Base-by-base conservation (phyloP, 1,139 yeast genomes). In the Zygosaccharomyces sapae region DNA sequence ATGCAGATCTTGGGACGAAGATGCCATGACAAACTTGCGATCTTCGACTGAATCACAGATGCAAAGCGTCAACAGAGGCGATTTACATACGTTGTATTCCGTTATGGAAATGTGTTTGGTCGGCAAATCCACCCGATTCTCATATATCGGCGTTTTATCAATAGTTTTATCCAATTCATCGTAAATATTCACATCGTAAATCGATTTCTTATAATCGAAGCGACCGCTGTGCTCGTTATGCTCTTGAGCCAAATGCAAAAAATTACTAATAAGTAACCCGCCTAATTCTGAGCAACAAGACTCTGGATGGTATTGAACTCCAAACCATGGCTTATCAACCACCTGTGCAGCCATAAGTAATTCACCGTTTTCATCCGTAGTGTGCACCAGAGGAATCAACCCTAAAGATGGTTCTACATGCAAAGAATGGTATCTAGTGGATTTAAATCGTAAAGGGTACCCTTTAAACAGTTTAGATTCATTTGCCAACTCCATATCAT, bases 291-390 rank as follows among this genome's bases (percentile, higher is more conserved):
- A 89, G 59, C 96, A 88, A 36, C 92, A 79, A 0, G 97, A 88
- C 61, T 94, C 99, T 0, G 98, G 98, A 61, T 94, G 99, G 60
- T 90, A 94, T 59, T 94, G 99, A 1, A 94, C 97, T 0, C 96
- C 98, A 67, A 75, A 90, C 68, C 85, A 86, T 0, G 97, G 97
- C 25, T 71, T 67, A 0, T 44, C 25, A 0, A 46, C 57, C 59
- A 87, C 92, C 58, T 70, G 76, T 0, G 77, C 94, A 0, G 95
- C 96, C 98, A 92, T 90, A 36, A 88, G 63, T 2, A 85, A 71
- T 18, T 61, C 56, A 4, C 63, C 68, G 27, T 59, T 56, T 16
- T 66, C 68, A 33, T 64, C 74, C 1, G 54, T 59, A 50, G 84
- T 78, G 47, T 68, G 68, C 0, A 90, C 92, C 48, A 86, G 66